Conservation (phyloP, 495 filamentous ascomycete species). For the Podospora pseudopauciseta region DNA sequence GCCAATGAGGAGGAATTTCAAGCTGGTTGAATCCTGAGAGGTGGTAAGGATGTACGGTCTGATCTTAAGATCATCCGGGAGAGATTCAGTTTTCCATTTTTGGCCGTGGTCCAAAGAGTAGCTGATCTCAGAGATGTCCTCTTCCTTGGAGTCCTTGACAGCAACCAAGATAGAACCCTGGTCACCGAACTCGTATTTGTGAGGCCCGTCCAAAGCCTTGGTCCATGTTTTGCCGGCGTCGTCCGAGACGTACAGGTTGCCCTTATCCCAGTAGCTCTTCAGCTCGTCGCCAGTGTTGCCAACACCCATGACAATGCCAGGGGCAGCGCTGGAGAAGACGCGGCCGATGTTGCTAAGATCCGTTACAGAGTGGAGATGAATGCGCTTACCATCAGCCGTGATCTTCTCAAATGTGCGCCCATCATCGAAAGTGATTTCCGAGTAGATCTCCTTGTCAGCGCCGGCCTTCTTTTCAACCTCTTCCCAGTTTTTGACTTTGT, state of each 20-base stretch:
- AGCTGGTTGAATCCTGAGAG: constrained; percentile 80
- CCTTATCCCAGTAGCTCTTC: constrained; percentile 56
- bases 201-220: constrained; percentile 67
- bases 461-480: constrained; percentile 56
- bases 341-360: constrained; percentile 71
- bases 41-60: constrained; percentile 73
- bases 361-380: constrained; percentile 91
- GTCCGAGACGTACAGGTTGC: constrained; percentile 81
- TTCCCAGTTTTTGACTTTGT: constrained; percentile 81
- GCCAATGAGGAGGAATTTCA: constrained; percentile 79
- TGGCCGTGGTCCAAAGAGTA: constrained; percentile 89
- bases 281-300: constrained; percentile 81
- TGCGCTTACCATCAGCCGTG: constrained; percentile 53
- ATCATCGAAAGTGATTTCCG: constrained; percentile 90
- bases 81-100: constrained; percentile 63
- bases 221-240: constrained; percentile 86
- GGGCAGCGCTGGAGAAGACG: constrained; percentile 91
- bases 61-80: constrained; percentile 59
- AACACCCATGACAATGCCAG: constrained; percentile 86
- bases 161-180: constrained; percentile 85
- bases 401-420: constrained; percentile 66
- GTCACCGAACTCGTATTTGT: constrained; percentile 94
- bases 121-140: constrained; percentile 49
- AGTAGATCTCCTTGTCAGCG: constrained; percentile 62
- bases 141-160: constrained; percentile 65